Evolutionary conservation across 805 yeast species (phyloP).

Genomic region (Novakomyces olei): DNA sequence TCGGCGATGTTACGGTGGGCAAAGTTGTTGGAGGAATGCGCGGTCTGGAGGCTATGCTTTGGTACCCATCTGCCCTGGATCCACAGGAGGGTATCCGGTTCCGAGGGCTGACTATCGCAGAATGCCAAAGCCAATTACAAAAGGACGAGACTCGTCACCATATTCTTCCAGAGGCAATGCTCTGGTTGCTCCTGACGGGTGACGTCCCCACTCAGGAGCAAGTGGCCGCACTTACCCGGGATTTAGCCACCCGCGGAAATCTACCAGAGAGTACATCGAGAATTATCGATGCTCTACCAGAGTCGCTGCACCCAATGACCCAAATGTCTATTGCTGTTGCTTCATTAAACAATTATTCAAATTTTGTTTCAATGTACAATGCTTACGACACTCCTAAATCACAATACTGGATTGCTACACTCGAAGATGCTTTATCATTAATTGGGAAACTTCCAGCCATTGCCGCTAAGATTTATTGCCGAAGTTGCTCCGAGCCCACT

Average conservation of each 20-base stretch:
- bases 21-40: conserved; percentile 49
- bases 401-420: conserved; percentile 54
- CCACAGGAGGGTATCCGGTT: conserved; percentile 54
- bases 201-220: conserved; percentile 42
- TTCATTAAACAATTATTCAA: conserved; percentile 48
- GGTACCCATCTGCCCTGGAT: conserved; percentile 60
- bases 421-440: conserved; percentile 47
- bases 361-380: conserved; percentile 51
- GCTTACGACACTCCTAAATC: conserved; percentile 43
- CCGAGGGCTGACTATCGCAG: conserved; percentile 55
- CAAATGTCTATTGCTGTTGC: conserved; percentile 57
- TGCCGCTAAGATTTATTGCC: conserved; percentile 57
- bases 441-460: conserved; percentile 54
- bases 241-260: conserved; percentile 40
- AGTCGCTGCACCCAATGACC: conserved; percentile 62
- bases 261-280: conserved; percentile 43
- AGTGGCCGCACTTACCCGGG: conserved; percentile 32
- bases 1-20: conserved; percentile 23
- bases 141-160: conserved; percentile 31
- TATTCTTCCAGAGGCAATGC: conserved; percentile 42
- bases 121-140: conserved; percentile 46
- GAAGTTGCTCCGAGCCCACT: too few species aligned
- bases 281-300: conserved; percentile 40
- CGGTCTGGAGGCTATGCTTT: conserved; percentile 46
- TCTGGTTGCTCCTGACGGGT: conserved; percentile 61